Conservation (phyloP, 441 rosid genomes). For the Corymbia citriodora region DNA sequence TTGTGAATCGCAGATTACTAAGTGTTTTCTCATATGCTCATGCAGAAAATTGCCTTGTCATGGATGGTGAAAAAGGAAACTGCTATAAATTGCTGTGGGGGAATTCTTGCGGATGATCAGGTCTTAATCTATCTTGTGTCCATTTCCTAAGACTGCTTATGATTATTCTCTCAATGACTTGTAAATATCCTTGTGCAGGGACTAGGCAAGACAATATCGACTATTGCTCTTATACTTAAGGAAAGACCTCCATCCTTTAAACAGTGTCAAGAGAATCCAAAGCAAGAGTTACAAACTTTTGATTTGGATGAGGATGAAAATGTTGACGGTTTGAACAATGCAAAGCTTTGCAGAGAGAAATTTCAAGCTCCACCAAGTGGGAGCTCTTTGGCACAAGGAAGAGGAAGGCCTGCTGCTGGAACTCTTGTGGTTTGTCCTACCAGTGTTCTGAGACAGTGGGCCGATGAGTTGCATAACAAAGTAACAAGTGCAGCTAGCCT, state of each 20-base stretch:
- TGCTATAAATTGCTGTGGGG: constrained; percentile 71
- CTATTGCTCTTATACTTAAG: constrained; percentile 89
- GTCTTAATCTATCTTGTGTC: constrained; percentile 25
- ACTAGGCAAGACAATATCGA: constrained; percentile 90
- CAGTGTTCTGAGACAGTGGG: constrained; percentile 98
- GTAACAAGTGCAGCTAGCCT: constrained; percentile 61
- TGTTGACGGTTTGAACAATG: constrained; percentile 23
- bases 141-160: constrained; percentile 11
- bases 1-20: background rate
- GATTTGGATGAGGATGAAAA: constrained; percentile 59
- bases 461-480: constrained; percentile 77
- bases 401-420: constrained; percentile 90
- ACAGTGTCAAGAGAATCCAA: constrained; percentile 27
- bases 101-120: constrained; percentile 99
- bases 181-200: constrained; percentile 51
- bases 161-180: background rate
- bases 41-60: constrained; percentile 91
- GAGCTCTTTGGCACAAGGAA: constrained; percentile 27
- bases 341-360: constrained; percentile 22
- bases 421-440: constrained; percentile 98
- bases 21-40: background rate
- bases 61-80: constrained; percentile 97
- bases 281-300: constrained; percentile 52
- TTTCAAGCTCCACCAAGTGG: constrained; percentile 16
- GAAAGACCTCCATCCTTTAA: constrained; percentile 57